Percentiles rank a stretch among this genome's conserved stretches.
Evolutionary conservation across 345 rosid genomes (phyloP).

Genomic region (Rhodamnia rubescens): DNA sequence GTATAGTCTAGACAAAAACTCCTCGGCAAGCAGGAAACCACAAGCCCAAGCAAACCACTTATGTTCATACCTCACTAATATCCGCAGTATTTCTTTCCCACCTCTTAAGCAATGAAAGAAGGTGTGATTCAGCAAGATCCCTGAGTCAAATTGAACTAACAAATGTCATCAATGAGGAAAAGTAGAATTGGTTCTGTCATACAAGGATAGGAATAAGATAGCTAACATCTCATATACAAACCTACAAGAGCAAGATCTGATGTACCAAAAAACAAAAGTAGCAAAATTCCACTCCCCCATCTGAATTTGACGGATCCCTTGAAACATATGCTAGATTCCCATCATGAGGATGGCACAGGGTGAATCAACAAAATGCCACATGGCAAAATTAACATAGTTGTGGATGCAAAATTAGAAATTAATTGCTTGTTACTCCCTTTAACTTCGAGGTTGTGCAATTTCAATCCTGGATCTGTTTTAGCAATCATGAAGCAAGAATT

Average conservation of each 20-base stretch:
- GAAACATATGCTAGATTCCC: not conserved
- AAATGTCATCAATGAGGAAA: not conserved
- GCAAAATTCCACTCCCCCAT: not conserved
- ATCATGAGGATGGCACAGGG: not conserved
- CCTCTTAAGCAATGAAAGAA: slow-evolving; percentile 38
- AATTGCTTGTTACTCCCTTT: not conserved
- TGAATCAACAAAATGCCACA: not conserved
- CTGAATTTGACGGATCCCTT: not conserved
- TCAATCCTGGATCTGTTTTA: not conserved
- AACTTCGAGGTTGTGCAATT: not conserved
- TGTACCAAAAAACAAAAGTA: not conserved
- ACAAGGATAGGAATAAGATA: not conserved
- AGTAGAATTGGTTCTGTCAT: not conserved
- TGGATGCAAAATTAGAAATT: not conserved
- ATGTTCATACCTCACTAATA: slow-evolving; percentile 42
- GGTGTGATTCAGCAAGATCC: slow-evolving; percentile 54
- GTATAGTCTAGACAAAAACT: not conserved
- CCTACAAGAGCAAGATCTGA: not conserved
- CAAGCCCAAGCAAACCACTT: not conserved
- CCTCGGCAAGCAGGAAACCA: not conserved
- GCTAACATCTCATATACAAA: not conserved
- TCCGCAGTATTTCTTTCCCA: slow-evolving; percentile 54
- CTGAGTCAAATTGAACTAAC: slow-evolving; percentile 23
- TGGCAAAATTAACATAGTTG: not conserved
- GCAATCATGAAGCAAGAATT: not conserved